Conservation (phyloP, 495 filamentous ascomycete species). For the Barbatosphaeria neglecta region DNA sequence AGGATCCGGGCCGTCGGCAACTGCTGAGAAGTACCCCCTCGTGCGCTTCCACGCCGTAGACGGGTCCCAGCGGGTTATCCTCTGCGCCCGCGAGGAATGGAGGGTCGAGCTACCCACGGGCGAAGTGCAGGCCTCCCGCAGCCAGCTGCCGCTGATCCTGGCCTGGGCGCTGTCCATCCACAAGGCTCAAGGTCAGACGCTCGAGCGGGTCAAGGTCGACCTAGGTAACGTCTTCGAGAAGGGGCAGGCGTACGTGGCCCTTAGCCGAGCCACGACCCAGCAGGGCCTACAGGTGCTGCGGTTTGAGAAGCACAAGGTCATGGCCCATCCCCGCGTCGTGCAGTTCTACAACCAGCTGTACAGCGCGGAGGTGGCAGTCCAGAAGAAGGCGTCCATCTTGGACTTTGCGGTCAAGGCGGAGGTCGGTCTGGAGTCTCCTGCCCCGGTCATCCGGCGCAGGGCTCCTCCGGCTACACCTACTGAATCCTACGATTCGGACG, state of each 20-base stretch:
- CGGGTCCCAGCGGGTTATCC: constrained; percentile 62
- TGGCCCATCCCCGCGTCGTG: constrained; percentile 82
- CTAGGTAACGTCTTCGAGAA: constrained; percentile 89
- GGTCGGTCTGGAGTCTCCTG: neutral
- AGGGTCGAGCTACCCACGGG: constrained; percentile 94
- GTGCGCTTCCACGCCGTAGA: constrained; percentile 74
- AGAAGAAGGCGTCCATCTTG: constrained; percentile 17
- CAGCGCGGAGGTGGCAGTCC: constrained; percentile 36
- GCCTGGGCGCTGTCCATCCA: constrained; percentile 97
- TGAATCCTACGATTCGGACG: constrained; percentile 15
- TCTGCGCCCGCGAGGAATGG: constrained; percentile 82
- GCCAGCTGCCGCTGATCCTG: constrained; percentile 74
- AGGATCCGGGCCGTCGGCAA: constrained; percentile 13
- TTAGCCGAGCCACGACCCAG: constrained; percentile 76
- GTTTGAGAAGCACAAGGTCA: constrained; percentile 84
- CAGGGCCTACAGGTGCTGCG: constrained; percentile 77
- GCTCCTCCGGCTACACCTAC: too few species aligned
- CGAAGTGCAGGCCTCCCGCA: constrained; percentile 77
- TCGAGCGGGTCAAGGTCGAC: constrained; percentile 91
- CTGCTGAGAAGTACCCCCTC: constrained; percentile 54
- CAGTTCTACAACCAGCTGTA: constrained; percentile 75
- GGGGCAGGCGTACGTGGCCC: constrained; percentile 77
- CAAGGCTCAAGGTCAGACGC: constrained; percentile 93
- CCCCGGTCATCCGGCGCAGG: neutral
- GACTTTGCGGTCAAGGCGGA: constrained; percentile 13